phyloP scores from a whole-genome alignment of 495 filamentous ascomycete genomes.

The Tuber aestivum region DNA sequence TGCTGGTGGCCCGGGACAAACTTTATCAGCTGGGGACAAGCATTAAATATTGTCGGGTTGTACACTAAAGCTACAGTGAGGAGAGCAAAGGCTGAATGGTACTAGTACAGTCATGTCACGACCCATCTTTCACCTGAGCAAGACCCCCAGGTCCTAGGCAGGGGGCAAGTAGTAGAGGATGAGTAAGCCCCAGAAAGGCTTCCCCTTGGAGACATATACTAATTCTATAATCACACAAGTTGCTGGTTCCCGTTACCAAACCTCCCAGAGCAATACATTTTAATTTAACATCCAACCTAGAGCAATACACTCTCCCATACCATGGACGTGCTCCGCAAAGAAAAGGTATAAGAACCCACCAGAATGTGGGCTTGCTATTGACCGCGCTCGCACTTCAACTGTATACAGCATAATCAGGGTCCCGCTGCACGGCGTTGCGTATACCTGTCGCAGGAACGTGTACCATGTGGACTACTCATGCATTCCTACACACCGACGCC shows the following conservation, averaged over 20 bases:
- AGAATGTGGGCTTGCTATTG: not conserved
- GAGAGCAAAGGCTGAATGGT: not conserved
- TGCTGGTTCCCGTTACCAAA: not conserved
- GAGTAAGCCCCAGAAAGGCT: not conserved
- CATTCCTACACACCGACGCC: not conserved
- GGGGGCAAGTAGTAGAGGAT: not conserved
- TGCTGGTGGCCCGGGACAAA: not conserved
- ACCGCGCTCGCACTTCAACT: not conserved
- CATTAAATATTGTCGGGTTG: not conserved
- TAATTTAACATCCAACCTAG: not conserved
- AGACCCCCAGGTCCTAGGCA: not conserved
- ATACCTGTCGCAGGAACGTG: not conserved
- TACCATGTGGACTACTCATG: not conserved
- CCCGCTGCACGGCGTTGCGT: not conserved
- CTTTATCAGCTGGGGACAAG: not conserved
- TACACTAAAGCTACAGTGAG: not conserved
- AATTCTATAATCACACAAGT: not conserved
- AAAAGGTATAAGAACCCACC: not conserved
- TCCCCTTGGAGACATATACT: not conserved
- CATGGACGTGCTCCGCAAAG: not conserved
- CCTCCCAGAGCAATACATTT: not conserved
- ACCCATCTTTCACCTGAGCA: not conserved
- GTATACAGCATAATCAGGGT: not conserved
- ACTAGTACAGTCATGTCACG: not conserved
- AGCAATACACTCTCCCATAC: not conserved